A percentile compares a stretch with the other conserved stretches of the same genome.
These are phyloP conservation scores for Auriscalpium vulgare DNA, from an alignment of 768 basidiomycete species.

Conservation along the genomic window DNA sequence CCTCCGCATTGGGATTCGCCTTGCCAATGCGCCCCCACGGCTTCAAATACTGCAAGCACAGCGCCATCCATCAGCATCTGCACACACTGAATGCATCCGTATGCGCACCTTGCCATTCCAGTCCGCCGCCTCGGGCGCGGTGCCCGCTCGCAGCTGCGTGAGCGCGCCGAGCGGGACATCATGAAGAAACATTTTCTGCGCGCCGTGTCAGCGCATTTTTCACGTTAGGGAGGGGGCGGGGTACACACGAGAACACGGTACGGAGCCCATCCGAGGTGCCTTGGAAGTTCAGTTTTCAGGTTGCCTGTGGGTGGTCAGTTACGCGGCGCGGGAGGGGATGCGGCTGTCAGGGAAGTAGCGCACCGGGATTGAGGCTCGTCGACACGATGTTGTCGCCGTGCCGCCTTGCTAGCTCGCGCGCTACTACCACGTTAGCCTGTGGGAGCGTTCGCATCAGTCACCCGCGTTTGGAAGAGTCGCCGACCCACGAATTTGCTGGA, in stretches of 20 bases:
- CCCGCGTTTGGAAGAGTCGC: neutral
- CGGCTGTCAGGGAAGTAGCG: neutral
- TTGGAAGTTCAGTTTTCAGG: neutral
- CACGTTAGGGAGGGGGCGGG: no score
- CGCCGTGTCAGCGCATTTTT: neutral
- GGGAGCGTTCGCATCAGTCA: neutral
- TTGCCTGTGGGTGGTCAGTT: neutral
- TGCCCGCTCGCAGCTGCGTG: constrained; percentile 37
- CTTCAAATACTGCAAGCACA: constrained; percentile 5
- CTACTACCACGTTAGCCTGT: constrained; percentile 18
- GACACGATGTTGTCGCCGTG: constrained; percentile 20
- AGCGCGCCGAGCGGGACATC: constrained; percentile 27
- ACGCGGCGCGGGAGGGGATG: neutral
- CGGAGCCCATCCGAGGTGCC: neutral
- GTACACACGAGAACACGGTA: no score
- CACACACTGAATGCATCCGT: neutral
- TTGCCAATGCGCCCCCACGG: constrained; percentile 8
- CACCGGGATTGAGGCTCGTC: constrained; percentile 18
- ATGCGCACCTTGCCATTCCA: constrained; percentile 33
- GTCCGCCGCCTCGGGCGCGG: constrained; percentile 28
- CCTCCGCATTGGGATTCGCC: constrained; percentile 1
- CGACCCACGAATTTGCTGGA: constrained; percentile 8
- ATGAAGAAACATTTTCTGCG: neutral
- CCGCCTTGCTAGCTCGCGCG: constrained; percentile 19
- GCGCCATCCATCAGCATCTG: no score